phyloP scores from a whole-genome alignment of 257 asterid species.

The Nicotiana sylvestris region DNA sequence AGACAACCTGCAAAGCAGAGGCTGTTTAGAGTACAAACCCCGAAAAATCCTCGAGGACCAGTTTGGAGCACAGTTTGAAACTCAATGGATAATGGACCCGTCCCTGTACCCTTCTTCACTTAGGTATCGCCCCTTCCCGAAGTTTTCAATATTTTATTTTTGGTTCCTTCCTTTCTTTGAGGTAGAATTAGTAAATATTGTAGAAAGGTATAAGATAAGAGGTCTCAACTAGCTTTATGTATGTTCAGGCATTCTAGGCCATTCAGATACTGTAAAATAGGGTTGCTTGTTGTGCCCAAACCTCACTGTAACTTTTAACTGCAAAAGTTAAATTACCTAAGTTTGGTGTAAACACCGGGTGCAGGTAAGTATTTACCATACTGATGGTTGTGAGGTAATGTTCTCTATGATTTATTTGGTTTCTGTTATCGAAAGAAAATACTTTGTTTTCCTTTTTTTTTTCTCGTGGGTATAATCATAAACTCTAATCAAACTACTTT shows the following conservation, averaged over 20 bases:
- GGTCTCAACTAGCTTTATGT: neutral
- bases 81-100: neutral
- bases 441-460: too few relatives aligned
- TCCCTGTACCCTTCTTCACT: neutral
- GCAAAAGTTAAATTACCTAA: too few relatives aligned
- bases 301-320: neutral
- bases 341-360: too few relatives aligned
- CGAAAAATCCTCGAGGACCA: neutral
- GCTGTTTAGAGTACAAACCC: constrained; percentile 16
- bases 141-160: neutral
- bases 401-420: neutral
- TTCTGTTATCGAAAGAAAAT: neutral
- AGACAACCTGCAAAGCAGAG: constrained; percentile 66
- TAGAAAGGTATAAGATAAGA: neutral
- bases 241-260: neutral
- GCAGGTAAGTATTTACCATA: too few relatives aligned
- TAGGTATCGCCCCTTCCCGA: neutral
- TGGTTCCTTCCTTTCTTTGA: neutral
- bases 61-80: neutral
- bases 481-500: too few relatives aligned
- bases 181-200: neutral
- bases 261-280: neutral
- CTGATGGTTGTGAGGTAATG: neutral
- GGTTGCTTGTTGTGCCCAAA: neutral
- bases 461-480: too few relatives aligned